Evolutionary conservation across 768 basidiomycete genomes (phyloP).

Genomic region (Leccinum subgranulosum): DNA sequence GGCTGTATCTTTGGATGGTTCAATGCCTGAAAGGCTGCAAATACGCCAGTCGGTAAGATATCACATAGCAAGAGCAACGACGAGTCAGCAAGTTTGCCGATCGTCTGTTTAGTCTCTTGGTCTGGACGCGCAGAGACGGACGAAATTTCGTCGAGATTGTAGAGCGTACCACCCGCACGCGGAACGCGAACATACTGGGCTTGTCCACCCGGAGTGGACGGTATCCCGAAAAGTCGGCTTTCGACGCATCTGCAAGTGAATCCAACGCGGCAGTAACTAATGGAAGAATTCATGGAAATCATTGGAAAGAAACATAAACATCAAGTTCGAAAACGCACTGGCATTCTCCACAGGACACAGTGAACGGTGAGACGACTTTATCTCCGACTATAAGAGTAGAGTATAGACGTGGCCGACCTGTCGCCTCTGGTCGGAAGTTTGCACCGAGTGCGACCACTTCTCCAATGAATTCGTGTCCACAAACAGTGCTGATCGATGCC

Average conservation of each 20-base stretch:
- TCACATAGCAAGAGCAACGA: slow-evolving; percentile 73
- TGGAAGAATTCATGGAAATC: neutral
- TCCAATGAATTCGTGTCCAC: slow-evolving; percentile 79
- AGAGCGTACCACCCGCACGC: slow-evolving; percentile 76
- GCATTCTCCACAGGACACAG: slow-evolving; percentile 82
- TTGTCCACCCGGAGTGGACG: slow-evolving; percentile 67
- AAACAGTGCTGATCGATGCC: slow-evolving; percentile 46
- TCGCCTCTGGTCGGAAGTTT: slow-evolving; percentile 43
- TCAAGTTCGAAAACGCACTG: slow-evolving; percentile 45
- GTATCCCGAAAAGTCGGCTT: slow-evolving; percentile 63
- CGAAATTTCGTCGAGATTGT: slow-evolving; percentile 54
- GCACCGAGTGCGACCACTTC: slow-evolving; percentile 65
- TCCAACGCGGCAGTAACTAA: slow-evolving; percentile 68
- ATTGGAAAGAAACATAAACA: neutral
- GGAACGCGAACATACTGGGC: slow-evolving; percentile 79
- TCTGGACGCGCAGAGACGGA: slow-evolving; percentile 5
- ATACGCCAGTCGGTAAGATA: slow-evolving; percentile 78
- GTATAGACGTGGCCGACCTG: slow-evolving; percentile 61
- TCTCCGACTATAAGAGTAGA: slow-evolving; percentile 65
- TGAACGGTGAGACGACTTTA: slow-evolving; percentile 78
- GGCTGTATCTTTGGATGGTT: slow-evolving; percentile 70
- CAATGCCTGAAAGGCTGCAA: slow-evolving; percentile 68
- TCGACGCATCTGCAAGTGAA: slow-evolving; percentile 68
- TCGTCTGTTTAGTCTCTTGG: slow-evolving; percentile 33
- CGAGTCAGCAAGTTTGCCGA: slow-evolving; percentile 51